phyloP scores from a whole-genome alignment of 768 basidiomycete species.

The Kwoniella dendrophila region DNA sequence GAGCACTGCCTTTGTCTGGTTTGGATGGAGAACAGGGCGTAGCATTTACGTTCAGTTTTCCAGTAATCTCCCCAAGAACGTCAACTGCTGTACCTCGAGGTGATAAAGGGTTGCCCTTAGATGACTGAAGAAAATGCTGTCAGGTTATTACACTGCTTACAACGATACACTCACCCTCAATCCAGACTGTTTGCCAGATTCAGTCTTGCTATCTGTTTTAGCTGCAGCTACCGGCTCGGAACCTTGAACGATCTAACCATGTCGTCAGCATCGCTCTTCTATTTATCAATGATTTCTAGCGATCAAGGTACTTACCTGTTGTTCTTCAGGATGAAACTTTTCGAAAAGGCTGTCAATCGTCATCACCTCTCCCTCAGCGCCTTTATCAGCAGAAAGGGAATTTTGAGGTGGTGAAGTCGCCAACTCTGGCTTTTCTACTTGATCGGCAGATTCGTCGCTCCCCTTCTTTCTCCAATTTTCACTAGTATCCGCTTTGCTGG shows the following conservation, averaged over 20 bases:
- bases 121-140: slow-evolving; percentile 12
- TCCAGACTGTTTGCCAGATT: neutral
- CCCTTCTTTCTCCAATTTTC: slow-evolving; percentile 36
- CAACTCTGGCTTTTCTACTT: neutral
- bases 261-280: too few relatives aligned
- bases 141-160: slow-evolving; percentile 12
- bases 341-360: slow-evolving; percentile 41
- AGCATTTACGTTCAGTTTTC: slow-evolving; percentile 19
- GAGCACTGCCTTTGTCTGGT: slow-evolving; percentile 1
- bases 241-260: too few relatives aligned
- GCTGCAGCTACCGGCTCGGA: too few relatives aligned
- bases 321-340: slow-evolving; percentile 26
- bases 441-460: neutral
- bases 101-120: slow-evolving; percentile 18
- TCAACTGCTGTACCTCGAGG: slow-evolving; percentile 9
- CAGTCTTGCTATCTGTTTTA: too few relatives aligned
- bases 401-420: neutral
- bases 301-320: slow-evolving; percentile 5
- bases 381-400: neutral
- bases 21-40: slow-evolving; percentile 20
- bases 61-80: slow-evolving; percentile 13
- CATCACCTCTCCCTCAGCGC: slow-evolving; percentile 21
- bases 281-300: too few relatives aligned
- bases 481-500: slow-evolving; percentile 45
- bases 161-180: slow-evolving; percentile 9